Conservation (phyloP, 257 asterid genomes). For the Solanum verrucosum region DNA sequence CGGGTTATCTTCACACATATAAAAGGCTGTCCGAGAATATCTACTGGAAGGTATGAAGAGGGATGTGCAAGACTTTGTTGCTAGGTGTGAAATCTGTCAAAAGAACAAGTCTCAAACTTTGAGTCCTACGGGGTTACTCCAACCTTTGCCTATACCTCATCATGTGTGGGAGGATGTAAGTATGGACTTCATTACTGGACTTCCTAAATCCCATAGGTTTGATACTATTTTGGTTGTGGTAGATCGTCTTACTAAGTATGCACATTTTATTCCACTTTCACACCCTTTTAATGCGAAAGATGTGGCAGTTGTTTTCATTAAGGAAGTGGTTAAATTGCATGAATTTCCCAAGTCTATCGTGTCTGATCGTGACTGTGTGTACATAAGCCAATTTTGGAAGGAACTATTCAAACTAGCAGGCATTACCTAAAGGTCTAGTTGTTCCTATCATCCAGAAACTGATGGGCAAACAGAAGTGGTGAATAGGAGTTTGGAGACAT, state of each 20-base stretch:
- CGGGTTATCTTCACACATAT: background rate
- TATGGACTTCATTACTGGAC: background rate
- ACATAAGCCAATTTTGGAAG: background rate
- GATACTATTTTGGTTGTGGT: background rate
- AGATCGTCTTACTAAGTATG: background rate
- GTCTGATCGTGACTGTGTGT: background rate
- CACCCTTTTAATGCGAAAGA: background rate
- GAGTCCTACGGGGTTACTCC: background rate
- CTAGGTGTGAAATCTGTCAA: background rate
- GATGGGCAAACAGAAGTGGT: too few relatives aligned
- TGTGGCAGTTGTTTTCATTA: background rate
- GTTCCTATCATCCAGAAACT: background rate
- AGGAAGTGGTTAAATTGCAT: background rate
- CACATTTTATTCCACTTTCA: background rate
- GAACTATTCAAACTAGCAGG: background rate
- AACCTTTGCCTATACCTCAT: background rate
- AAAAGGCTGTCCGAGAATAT: background rate
- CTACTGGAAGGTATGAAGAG: background rate
- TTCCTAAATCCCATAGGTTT: background rate
- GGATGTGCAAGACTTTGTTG: background rate
- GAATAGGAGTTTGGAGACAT: background rate
- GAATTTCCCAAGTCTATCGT: background rate
- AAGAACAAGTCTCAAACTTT: background rate
- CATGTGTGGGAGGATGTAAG: background rate
- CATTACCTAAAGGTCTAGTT: background rate